Percentiles rank a stretch among this genome's conserved stretches.
Conservation (phyloP, 2,329 filamentous ascomycete species). For the Colletotrichum eremochloae region DNA sequence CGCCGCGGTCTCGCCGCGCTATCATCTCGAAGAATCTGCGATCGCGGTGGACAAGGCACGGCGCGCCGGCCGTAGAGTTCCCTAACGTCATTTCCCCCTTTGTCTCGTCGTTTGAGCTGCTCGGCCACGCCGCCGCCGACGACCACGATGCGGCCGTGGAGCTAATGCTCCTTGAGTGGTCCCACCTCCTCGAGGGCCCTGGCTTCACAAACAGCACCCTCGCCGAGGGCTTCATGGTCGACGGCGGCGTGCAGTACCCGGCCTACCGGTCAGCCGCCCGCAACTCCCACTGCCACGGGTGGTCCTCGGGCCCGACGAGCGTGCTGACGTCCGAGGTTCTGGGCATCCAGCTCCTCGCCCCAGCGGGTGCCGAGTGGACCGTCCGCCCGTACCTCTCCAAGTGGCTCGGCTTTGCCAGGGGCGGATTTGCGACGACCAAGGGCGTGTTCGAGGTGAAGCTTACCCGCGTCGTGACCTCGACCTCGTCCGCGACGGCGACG, state of each 20-base stretch:
- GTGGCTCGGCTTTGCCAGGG: conserved; percentile 52
- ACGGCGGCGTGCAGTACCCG: conserved; percentile 53
- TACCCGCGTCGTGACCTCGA: conserved; percentile 43
- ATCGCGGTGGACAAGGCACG: conserved; percentile 58
- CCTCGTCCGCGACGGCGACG: conserved; percentile 21
- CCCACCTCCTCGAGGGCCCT: conserved; percentile 54
- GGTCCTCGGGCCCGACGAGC: conserved; percentile 52
- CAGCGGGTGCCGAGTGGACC: conserved; percentile 47
- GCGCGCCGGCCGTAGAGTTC: conserved; percentile 59
- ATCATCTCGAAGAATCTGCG: conserved; percentile 53
- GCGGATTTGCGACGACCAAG: conserved; percentile 52
- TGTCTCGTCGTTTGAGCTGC: conserved; percentile 51
- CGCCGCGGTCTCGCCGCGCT: conserved; percentile 41
- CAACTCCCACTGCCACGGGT: conserved; percentile 54
- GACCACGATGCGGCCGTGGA: conserved; percentile 55
- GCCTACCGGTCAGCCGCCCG: conserved; percentile 49
- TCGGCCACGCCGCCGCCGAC: conserved; percentile 54
- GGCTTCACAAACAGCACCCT: conserved; percentile 59
- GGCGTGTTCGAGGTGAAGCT: conserved; percentile 52
- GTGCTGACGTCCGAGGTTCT: conserved; percentile 48
- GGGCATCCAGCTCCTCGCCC: conserved; percentile 48
- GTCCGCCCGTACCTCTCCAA: conserved; percentile 48
- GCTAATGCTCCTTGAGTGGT: conserved; percentile 57
- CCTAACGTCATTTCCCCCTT: conserved; percentile 55
- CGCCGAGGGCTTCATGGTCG: conserved; percentile 56